These are phyloP conservation scores for Rutstroemia sp. DNA, from an alignment of 2,329 filamentous ascomycete species.

Conservation along the genomic window DNA sequence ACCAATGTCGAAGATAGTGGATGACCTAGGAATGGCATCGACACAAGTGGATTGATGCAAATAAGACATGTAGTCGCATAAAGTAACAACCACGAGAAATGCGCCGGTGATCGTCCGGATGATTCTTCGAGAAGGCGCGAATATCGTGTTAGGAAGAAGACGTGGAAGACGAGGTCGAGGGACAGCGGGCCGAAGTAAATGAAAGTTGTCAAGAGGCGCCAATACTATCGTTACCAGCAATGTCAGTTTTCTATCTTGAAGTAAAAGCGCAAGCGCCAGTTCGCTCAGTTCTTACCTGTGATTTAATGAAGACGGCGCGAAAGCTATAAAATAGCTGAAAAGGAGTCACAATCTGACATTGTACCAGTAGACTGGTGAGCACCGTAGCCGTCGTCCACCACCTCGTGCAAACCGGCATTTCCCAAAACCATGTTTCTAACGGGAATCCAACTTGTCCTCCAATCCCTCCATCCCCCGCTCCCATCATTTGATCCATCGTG, in stretches of 20 bases:
- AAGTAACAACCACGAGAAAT: conserved; percentile 89
- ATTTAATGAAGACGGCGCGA: conserved; percentile 81
- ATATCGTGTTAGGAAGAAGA: conserved; percentile 97
- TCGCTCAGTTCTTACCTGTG: conserved; percentile 57
- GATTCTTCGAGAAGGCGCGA: conserved; percentile 91
- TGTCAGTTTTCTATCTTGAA: background rate
- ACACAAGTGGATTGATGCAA: conserved; percentile 75
- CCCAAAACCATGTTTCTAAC: conserved; percentile 96
- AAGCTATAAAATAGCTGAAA: conserved; percentile 98
- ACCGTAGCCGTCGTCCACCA: conserved; percentile 97
- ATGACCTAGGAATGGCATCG: conserved; percentile 90
- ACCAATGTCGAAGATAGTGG: conserved; percentile 88
- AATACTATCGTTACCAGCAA: conserved; percentile 57
- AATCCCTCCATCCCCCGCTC: conserved; percentile 27
- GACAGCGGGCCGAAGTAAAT: conserved; percentile 94
- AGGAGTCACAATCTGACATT: conserved; percentile 85
- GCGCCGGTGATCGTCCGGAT: conserved; percentile 81
- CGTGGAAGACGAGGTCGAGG: conserved; percentile 90
- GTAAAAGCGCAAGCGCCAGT: background rate
- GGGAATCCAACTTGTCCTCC: conserved; percentile 60
- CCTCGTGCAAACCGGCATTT: conserved; percentile 92
- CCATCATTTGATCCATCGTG: conserved; percentile 32
- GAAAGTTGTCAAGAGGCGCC: conserved; percentile 93
- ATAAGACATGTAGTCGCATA: conserved; percentile 79
- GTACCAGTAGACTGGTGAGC: conserved; percentile 78